phyloP scores from a whole-genome alignment of 2,329 filamentous ascomycete genomes.

The Penicillium sp. region DNA sequence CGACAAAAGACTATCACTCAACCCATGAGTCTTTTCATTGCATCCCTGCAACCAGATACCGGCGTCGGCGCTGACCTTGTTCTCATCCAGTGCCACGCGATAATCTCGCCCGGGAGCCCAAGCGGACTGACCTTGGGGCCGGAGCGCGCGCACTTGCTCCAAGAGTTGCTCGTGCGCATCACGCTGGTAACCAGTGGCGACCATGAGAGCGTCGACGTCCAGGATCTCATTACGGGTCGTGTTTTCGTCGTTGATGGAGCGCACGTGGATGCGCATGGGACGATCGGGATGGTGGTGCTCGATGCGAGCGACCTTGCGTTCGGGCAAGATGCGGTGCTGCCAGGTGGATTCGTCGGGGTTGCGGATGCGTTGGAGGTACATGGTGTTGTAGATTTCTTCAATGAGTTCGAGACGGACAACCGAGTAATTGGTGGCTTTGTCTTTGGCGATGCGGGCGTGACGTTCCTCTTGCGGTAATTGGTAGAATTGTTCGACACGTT shows the following conservation, averaged over 20 bases:
- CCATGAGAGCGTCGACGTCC: conserved; percentile 73
- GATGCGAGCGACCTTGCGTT: conserved; percentile 61
- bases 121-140: conserved; percentile 52
- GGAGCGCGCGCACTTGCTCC: conserved; percentile 57
- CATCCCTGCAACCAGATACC: conserved; percentile 92
- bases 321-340: conserved; percentile 73
- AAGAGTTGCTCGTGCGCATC: conserved; percentile 75
- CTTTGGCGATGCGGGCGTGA: conserved; percentile 55
- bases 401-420: conserved; percentile 88
- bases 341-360: conserved; percentile 65
- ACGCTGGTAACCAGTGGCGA: conserved; percentile 80
- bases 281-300: conserved; percentile 46
- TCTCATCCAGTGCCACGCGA: conserved; percentile 62
- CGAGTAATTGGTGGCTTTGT: conserved; percentile 86
- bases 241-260: conserved; percentile 38
- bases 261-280: conserved; percentile 56
- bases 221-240: conserved; percentile 52
- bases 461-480: conserved; percentile 59
- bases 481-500: conserved; percentile 72
- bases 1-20: conserved; percentile 77
- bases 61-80: conserved; percentile 62
- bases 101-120: conserved; percentile 74
- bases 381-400: conserved; percentile 76
- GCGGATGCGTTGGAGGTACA: conserved; percentile 77
- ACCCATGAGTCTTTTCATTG: conserved; percentile 83